Evolutionary conservation across 441 rosid species (phyloP), one percentile per base, ranked within the genome.

Genomic region (Erodium trifolium): DNA sequence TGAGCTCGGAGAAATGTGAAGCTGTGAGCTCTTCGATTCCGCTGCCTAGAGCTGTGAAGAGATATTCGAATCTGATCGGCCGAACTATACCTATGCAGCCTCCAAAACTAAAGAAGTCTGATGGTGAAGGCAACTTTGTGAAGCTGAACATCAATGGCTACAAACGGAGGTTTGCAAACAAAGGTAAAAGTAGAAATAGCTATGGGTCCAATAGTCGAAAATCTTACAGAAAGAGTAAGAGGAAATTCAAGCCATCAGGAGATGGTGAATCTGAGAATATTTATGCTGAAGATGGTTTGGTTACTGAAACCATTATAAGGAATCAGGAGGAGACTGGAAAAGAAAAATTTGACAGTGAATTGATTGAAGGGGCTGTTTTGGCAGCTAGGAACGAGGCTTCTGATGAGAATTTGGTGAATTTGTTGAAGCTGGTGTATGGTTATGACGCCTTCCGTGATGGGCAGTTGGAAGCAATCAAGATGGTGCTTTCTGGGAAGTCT

Each of bases 51-150:
- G 62, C 27, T 17, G 62, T 55, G 62, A 55, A 55, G 62, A 16
- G 62, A 5, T 55, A 55, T 55, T 55, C 62, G 62, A 91, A 89
- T 80, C 78, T 93, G 76, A 85, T 93, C 11, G 77, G 86, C 10
- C 84, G 82, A 5, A 79, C 79, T n/a, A 67, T 63, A 63, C 78
- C 88, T 47, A 71, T 79, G 64, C 89, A 83, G 12, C 80, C 86
- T 1, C 84, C 77, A 55, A 85, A 82, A 70, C 53, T 88, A 70
- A 77, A 76, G 16, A 85, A 82, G 59, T 66, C 70, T 47, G 78
- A 81, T 35, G 80, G 73, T 31, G 95, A 91, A 74, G 98, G 98
- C 68, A 93, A 93, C 77, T 93, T 93, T 66, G 97, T 93, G 45
- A 91, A 77, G 84, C 80, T 88, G 31, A 88, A 91, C 71, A 68